Base-by-base conservation (phyloP, 2,329 filamentous ascomycete genomes). In the Pseudogymnoascus sp. region DNA sequence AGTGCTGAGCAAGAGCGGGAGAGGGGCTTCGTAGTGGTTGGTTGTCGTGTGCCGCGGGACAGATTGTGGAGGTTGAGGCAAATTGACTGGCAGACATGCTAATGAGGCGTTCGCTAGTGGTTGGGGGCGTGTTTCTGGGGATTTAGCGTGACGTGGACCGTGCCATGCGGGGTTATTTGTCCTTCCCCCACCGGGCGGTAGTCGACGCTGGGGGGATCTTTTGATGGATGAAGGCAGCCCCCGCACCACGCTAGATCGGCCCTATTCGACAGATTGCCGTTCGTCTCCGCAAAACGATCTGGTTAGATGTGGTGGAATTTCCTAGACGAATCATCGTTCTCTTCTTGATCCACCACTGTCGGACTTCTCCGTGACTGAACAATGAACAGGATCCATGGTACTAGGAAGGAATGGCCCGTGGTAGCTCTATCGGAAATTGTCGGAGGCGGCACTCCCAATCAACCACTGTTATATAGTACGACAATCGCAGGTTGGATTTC, bases 51-150 rank as follows among this genome's bases (percentile, higher is more conserved):
- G 9, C 74, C 21, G 15, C 31, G 31, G 39, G 58, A 12, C 27
- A 25, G 15, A 6, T 29, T 18, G 58, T 55, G 31, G 18, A 63
- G 39, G 6, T 25, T 21, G n/a, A 63, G 39, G 40, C 58, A 60
- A 27, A 63, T 63, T 35, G 40, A 58, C 27, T 60, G 27, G 25
- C 8, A 21, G 27, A 52, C 27, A 7, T 29, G 55, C 27, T 48
- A 37, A 18, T 48, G 25, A 60, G 55, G 48, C 61, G 60, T 63
- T 27, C 77, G 79, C 12, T 79, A 69, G 1, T 78, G 78, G 37
- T 79, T 76, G 65, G 73, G 74, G 10, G 36, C 36, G n/a, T 37
- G 36, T 37, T 37, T 37, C n/a, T 37, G n/a, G 36, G 36, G 4
- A 37, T 37, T 37, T 37, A 37, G 36, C 36, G 13, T 37, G 36